Evolutionary conservation across 768 basidiomycete species (phyloP), one percentile per base, ranked within the genome.

Genomic region (Mycena leptocephala): DNA sequence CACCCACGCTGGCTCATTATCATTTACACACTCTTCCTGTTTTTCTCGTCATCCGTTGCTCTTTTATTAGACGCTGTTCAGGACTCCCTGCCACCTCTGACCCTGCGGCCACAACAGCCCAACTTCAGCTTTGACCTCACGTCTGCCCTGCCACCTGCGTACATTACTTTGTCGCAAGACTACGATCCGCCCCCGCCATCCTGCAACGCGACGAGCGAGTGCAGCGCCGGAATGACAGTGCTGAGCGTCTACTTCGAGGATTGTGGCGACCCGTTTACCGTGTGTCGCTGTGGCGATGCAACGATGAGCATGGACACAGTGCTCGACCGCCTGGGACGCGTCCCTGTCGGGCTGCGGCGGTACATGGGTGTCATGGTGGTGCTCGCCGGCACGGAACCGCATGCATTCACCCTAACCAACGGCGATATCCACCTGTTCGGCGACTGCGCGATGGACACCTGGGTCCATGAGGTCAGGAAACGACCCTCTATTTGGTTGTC

Each of bases 351-450:
- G 2, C 69, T 85, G 64, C 75, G 84, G 70, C 75, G 82, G 13
- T 84, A 79, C 58, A 72, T 81, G 79, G n/a, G 55, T 4, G 78
- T 67, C 5, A 79, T 83, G 7, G 13, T 83, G 7, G 70, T 82
- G 33, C 35, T 76, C 74, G 3, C 16, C 1, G 37, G 18, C 46
- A 39, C 48, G 1, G 33, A 22, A 10, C n/a, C 61, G n/a, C 79
- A 78, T 56, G 84, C 84, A 70, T 83, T 82, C 69, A 82, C 84
- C 16, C 62, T 83, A 35, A 83, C 81, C 22, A 82, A 69, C 18
- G 84, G 84, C 1, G 84, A 84, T 62, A 79, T 82, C 14, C 82
- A 84, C 71, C 67, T 85, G 30, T 83, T 84, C 55, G 83, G 83
- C 6, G 79, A 81, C 37, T 63, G 77, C 8, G 69, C 55, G 48